Base-by-base conservation (phyloP, 2,329 filamentous ascomycete genomes). In the Botryosphaeria dothidea region DNA sequence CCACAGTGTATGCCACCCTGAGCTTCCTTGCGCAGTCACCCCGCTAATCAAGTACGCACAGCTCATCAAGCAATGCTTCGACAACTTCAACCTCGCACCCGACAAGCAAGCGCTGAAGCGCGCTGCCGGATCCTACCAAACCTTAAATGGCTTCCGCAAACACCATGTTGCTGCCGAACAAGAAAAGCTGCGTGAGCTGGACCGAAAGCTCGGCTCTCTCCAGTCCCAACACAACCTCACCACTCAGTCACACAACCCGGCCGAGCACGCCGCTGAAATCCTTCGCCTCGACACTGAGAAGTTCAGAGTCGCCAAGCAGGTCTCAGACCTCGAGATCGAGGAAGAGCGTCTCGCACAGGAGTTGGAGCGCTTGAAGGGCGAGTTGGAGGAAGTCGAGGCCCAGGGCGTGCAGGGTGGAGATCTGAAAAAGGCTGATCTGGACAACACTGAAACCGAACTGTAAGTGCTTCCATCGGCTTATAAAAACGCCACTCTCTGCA, bases 11-110 rank as follows among this genome's bases (percentile, higher is more conserved):
- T 67, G 86, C 75, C 54, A 51, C 43, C 23, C 52, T 34, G 31
- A 34, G 7, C 8, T 8, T 11, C 9, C 19, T 36, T 23, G 64
- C 65, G 52, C 78, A n/a, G n/a, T n/a, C n/a, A n/a, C n/a, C n/a
- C n/a, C n/a, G n/a, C n/a, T n/a, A n/a, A n/a, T n/a, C n/a, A n/a
- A n/a, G n/a, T n/a, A n/a, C n/a, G n/a, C n/a, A n/a, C n/a, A 95
- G 91, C 90, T 97, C 74, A 96, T 99, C 81, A 86, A 90, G 75
- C 91, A 96, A 81, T 97, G 93, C 46, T 90, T 96, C 73, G 86
- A 89, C 72, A 97, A 97, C 84, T 99, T 99, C 88, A 95, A 96
- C 82, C 96, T 94, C 73, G 84, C 87, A 21, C 92, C 92, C 11
- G 95, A 99, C 84, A 95, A 93, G 74, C 83, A 88, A 69, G 91